A percentile compares a stretch with the other conserved stretches of the same genome.
phyloP scores from a whole-genome alignment of 2,329 filamentous ascomycete genomes.

The Colletotrichum magnum region DNA sequence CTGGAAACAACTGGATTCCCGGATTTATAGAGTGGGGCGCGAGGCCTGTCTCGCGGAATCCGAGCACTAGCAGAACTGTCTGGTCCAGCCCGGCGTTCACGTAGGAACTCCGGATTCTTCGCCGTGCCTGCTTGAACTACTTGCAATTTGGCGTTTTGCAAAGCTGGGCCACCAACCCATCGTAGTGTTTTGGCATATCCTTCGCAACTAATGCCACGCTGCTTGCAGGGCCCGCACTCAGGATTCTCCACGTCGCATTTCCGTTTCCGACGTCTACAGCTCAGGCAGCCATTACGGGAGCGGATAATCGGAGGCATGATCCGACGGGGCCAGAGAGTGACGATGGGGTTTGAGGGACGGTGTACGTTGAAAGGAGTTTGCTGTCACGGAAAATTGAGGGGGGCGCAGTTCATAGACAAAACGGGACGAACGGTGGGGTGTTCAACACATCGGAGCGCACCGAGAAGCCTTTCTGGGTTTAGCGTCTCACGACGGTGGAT shows the following conservation, averaged over 20 bases:
- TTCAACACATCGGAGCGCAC: neutral
- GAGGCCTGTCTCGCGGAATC: neutral
- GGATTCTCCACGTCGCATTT: constrained; percentile 6
- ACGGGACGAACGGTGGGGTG: constrained; percentile 1
- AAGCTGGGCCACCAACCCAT: neutral
- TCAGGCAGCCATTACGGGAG: neutral
- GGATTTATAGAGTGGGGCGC: neutral
- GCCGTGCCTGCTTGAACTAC: no score
- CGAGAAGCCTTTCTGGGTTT: constrained; percentile 3
- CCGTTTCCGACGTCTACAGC: neutral
- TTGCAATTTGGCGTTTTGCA: no score
- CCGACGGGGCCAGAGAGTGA: neutral
- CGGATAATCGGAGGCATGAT: neutral
- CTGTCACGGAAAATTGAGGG: neutral
- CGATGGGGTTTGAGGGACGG: no score
- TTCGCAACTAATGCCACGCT: neutral
- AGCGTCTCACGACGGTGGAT: neutral
- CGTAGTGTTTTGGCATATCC: neutral
- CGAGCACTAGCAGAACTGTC: neutral
- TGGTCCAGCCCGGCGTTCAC: neutral
- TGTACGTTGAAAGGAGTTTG: neutral
- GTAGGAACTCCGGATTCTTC: no score
- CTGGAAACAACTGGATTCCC: neutral
- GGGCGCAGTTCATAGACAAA: constrained; percentile 6
- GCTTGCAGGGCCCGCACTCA: neutral